Percentiles rank a stretch among this genome's conserved stretches.
phyloP scores from a whole-genome alignment of 768 basidiomycete genomes.

The Collybia nuda region DNA sequence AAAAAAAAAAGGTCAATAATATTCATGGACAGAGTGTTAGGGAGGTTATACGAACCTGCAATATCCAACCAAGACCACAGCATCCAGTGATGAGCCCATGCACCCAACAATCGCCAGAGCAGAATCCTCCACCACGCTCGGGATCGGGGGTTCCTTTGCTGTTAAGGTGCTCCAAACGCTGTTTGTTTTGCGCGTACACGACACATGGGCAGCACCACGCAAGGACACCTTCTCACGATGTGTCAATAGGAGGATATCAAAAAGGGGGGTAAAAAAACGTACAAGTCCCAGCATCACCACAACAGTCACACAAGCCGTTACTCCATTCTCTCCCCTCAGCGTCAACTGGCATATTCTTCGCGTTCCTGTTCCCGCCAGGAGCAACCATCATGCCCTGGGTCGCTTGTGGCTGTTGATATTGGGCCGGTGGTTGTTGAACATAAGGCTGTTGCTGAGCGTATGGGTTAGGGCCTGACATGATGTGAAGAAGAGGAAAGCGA shows the following conservation, averaged over 20 bases:
- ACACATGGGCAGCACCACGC: slow-evolving; percentile 39
- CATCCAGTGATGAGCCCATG: slow-evolving; percentile 19
- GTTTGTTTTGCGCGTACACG: slow-evolving; percentile 33
- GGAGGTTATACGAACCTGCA: slow-evolving; percentile 24
- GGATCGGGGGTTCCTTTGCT: slow-evolving; percentile 31
- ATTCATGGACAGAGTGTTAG: too few species aligned
- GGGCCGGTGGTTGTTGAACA: slow-evolving; percentile 1
- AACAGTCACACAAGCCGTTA: slow-evolving; percentile 21
- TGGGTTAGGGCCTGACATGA: background rate
- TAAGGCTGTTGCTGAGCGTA: background rate
- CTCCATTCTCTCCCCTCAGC: slow-evolving; percentile 28
- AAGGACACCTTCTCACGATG: slow-evolving; percentile 17
- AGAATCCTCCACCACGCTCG: slow-evolving; percentile 27
- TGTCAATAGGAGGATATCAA: background rate
- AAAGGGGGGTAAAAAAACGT: slow-evolving; percentile 2
- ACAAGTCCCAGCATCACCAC: slow-evolving; percentile 21
- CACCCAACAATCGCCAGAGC: slow-evolving; percentile 26
- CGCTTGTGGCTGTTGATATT: slow-evolving; percentile 13
- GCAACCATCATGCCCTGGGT: slow-evolving; percentile 16
- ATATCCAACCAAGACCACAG: slow-evolving; percentile 26
- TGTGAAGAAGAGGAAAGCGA: background rate
- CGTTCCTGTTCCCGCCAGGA: slow-evolving; percentile 21
- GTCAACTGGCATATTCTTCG: slow-evolving; percentile 21
- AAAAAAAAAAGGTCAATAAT: too few species aligned
- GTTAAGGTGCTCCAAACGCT: slow-evolving; percentile 30